These are phyloP conservation scores for Exophiala bonariae DNA, from an alignment of 2,329 filamentous ascomycete species.

Conservation along the genomic window DNA sequence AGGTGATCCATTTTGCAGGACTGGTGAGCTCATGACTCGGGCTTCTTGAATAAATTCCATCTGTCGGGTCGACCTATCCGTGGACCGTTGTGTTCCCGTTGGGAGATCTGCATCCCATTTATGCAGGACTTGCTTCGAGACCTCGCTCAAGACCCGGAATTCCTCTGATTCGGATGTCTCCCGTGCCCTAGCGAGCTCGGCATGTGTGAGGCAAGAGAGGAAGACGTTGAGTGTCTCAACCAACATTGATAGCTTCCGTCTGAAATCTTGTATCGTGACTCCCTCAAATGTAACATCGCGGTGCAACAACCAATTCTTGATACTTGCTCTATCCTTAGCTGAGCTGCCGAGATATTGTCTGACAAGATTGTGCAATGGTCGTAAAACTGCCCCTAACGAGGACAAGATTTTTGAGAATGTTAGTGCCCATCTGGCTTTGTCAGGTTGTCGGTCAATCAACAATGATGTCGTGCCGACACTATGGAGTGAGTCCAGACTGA, in stretches of 20 bases:
- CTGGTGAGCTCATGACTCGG: conserved; percentile 8
- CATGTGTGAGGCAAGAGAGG: conserved; percentile 22
- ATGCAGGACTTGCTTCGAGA: conserved; percentile 21
- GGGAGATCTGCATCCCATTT: conserved; percentile 21
- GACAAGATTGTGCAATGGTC: conserved; percentile 21
- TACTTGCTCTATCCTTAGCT: conserved; percentile 13
- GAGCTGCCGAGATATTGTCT: conserved; percentile 18
- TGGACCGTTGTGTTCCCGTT: conserved; percentile 2
- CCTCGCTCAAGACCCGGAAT: conserved; percentile 19
- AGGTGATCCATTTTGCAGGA: conserved; percentile 3
- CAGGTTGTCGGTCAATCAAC: conserved; percentile 23
- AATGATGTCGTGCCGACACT: conserved; percentile 22
- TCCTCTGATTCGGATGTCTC: conserved; percentile 19
- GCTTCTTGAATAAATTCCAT: conserved; percentile 7
- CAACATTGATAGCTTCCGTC: conserved; percentile 23
- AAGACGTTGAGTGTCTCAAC: conserved; percentile 25
- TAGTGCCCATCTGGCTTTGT: conserved; percentile 20
- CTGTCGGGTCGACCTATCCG: conserved; percentile 3
- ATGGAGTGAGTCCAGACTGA: conserved; percentile 23
- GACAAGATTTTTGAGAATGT: conserved; percentile 23
- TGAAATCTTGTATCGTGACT: conserved; percentile 22
- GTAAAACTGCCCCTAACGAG: conserved; percentile 17
- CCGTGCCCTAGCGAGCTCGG: conserved; percentile 21
- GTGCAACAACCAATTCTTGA: conserved; percentile 22
- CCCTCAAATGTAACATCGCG: conserved; percentile 19